These are phyloP conservation scores for Cinchona pubescens DNA, from an alignment of 257 asterid genomes.

Conservation along the genomic window DNA sequence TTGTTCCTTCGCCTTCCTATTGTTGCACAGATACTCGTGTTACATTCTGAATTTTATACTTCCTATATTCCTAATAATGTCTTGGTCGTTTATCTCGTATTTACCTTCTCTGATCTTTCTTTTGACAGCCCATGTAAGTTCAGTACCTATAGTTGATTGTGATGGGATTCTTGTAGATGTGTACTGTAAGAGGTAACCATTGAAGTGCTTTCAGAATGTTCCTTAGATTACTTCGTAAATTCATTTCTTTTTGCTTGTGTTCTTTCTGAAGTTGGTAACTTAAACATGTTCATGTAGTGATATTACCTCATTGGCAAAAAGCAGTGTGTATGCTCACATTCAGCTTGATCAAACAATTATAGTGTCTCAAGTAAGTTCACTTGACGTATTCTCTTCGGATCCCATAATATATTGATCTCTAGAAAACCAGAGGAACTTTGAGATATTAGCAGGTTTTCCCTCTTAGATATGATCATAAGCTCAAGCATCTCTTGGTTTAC, in stretches of 20 bases:
- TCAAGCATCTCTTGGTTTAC: neutral
- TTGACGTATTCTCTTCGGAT: neutral
- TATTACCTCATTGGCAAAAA: conserved; percentile 57
- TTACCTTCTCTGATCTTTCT: neutral
- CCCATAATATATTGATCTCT: neutral
- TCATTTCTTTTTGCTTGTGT: neutral
- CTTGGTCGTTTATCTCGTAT: neutral
- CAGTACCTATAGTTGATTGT: conserved; percentile 57
- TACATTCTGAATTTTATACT: neutral
- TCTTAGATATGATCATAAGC: neutral
- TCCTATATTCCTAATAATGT: neutral
- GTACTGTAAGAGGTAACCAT: conserved; percentile 57
- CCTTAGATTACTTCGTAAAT: no score
- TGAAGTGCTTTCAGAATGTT: conserved; percentile 4
- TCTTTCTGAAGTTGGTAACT: neutral
- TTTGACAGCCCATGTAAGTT: conserved; percentile 58
- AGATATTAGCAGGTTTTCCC: neutral
- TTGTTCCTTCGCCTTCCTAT: neutral
- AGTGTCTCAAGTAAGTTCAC: conserved; percentile 49
- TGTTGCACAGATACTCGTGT: neutral
- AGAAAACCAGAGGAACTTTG: neutral
- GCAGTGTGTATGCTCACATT: conserved; percentile 42
- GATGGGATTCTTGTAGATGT: conserved; percentile 43
- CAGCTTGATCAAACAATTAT: conserved; percentile 52
- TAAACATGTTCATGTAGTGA: conserved; percentile 42